Evolutionary conservation across 345 rosid genomes (phyloP).

Genomic region (Aegle marmelos): DNA sequence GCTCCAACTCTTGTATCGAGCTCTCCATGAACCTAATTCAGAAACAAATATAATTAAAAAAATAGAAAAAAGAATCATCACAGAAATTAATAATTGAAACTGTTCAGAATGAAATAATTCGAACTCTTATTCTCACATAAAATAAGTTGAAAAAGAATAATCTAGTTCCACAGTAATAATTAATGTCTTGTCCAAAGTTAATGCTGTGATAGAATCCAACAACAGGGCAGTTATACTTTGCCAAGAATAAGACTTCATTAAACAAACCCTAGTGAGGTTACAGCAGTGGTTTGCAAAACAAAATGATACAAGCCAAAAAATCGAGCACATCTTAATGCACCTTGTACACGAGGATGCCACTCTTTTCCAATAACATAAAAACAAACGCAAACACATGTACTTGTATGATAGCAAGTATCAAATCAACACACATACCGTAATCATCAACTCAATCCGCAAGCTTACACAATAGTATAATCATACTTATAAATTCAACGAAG

Average conservation of each 20-base stretch:
- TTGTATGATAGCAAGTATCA: neutral
- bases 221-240: neutral
- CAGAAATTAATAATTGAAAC: neutral
- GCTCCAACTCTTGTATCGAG: conserved; percentile 74
- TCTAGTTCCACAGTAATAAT: neutral
- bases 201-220: neutral
- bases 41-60: conserved; percentile 13
- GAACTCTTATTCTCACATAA: neutral
- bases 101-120: neutral
- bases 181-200: neutral
- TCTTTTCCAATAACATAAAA: neutral
- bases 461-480: neutral
- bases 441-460: neutral
- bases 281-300: neutral
- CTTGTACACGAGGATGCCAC: neutral
- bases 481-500: neutral
- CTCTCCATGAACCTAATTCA: conserved; percentile 75
- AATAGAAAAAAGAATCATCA: conserved; percentile 1
- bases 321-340: neutral
- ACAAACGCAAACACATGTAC: neutral
- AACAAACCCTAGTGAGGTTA: neutral
- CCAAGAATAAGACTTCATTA: neutral
- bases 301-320: neutral
- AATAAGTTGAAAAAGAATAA: neutral
- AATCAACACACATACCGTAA: neutral